Conservation (phyloP, 768 basidiomycete genomes). For the Holtermanniella nyarrowii region DNA sequence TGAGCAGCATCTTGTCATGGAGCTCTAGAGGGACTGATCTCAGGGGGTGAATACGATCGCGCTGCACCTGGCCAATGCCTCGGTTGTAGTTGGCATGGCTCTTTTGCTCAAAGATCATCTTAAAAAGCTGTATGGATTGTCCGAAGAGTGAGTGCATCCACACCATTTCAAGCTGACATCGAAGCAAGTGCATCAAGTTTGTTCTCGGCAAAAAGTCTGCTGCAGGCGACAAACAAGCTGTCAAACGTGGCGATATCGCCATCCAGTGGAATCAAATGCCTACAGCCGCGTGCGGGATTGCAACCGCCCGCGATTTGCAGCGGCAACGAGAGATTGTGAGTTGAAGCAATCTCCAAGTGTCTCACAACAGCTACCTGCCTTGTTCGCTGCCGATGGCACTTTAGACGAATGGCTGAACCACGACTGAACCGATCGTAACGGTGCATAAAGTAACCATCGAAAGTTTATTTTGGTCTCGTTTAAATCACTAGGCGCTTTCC, state of each 20-base stretch:
- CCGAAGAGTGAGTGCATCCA: slow-evolving; percentile 68
- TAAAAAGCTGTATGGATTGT: slow-evolving; percentile 68
- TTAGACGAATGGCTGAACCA: too few species aligned
- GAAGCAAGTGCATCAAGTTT: slow-evolving; percentile 84
- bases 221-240: slow-evolving; percentile 69
- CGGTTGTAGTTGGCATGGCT: slow-evolving; percentile 69
- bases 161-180: slow-evolving; percentile 1
- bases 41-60: slow-evolving; percentile 46
- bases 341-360: too few species aligned
- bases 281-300: slow-evolving; percentile 55
- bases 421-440: too few species aligned
- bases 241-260: slow-evolving; percentile 51
- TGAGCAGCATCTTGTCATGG: too few species aligned
- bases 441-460: too few species aligned
- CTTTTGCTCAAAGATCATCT: slow-evolving; percentile 80
- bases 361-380: too few species aligned
- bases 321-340: too few species aligned
- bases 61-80: slow-evolving; percentile 39
- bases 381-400: too few species aligned
- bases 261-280: slow-evolving; percentile 67
- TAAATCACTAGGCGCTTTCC: too few species aligned
- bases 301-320: too few species aligned
- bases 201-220: slow-evolving; percentile 79
- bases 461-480: too few species aligned
- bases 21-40: too few species aligned